phyloP scores from a whole-genome alignment of 306 rosid genomes.

The Oxytropis ochrocephala region DNA sequence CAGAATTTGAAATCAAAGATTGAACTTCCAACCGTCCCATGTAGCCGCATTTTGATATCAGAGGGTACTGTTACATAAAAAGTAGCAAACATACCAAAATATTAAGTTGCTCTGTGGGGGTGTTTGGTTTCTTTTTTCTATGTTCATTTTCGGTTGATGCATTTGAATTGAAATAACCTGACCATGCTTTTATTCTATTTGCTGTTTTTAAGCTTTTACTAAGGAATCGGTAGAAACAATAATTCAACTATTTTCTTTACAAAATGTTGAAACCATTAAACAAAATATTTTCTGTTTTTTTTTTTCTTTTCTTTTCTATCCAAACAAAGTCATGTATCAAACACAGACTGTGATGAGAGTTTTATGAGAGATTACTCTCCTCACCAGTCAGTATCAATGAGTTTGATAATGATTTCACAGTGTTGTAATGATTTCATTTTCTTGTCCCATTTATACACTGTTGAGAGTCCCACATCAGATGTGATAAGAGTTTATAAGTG shows the following conservation, averaged over 20 bases:
- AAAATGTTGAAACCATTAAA: not conserved
- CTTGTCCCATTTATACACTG: not conserved
- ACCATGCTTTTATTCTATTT: not conserved
- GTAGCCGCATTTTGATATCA: slow-evolving; percentile 86
- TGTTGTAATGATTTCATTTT: not conserved
- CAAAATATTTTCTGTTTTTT: slow-evolving; percentile 11
- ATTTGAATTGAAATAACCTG: not conserved
- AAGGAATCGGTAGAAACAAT: not conserved
- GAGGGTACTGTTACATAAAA: slow-evolving; percentile 63
- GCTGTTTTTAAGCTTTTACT: not conserved
- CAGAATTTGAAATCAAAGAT: slow-evolving; percentile 41
- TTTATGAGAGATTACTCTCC: too few relatives aligned
- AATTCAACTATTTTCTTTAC: not conserved
- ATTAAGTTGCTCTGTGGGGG: not conserved
- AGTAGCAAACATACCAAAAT: slow-evolving; percentile 2
- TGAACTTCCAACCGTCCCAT: slow-evolving; percentile 51
- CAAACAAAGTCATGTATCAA: not conserved
- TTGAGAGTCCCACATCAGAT: too few relatives aligned
- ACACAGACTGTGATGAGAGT: too few relatives aligned
- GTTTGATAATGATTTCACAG: not conserved
- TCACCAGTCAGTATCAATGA: slow-evolving; percentile 17
- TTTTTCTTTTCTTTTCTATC: not conserved
- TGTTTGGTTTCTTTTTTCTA: not conserved
- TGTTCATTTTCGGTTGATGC: not conserved
- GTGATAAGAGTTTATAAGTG: too few relatives aligned